These are phyloP conservation scores for Halophytophthora batemanensis DNA, from an alignment of 352 stramenopile genomes.

Conservation along the genomic window DNA sequence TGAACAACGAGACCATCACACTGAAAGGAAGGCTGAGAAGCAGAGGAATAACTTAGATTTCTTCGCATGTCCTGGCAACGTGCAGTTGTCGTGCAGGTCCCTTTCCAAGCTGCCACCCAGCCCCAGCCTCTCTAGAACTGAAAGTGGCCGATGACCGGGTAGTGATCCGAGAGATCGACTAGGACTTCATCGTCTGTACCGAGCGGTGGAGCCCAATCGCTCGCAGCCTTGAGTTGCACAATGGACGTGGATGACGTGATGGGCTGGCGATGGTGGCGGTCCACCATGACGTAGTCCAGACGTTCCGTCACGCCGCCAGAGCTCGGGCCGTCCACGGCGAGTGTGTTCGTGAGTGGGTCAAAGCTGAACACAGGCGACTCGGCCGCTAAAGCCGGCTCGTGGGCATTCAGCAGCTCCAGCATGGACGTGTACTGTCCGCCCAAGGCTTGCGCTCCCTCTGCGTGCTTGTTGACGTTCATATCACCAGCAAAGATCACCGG, in stretches of 20 bases:
- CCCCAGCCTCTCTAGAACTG: conserved; percentile 32
- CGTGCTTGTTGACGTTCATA: conserved; percentile 59
- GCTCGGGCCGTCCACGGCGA: conserved; percentile 58
- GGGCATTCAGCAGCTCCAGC: conserved; percentile 36
- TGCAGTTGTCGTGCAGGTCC: too few species aligned
- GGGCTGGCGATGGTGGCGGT: conserved; percentile 32
- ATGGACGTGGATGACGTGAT: conserved; percentile 26
- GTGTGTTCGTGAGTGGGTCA: conserved; percentile 52
- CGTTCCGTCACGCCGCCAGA: conserved; percentile 53
- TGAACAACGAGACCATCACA: too few species aligned
- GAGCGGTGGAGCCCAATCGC: conserved; percentile 26
- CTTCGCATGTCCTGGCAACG: too few species aligned
- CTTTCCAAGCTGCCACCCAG: too few species aligned
- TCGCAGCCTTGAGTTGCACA: conserved; percentile 55
- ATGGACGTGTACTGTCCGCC: conserved; percentile 46
- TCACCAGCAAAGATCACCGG: conserved; percentile 56
- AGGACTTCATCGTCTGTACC: conserved; percentile 26
- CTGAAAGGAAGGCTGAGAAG: too few species aligned
- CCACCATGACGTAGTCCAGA: conserved; percentile 61
- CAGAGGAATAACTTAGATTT: neutral
- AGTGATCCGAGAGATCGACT: conserved; percentile 67
- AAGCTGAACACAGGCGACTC: conserved; percentile 55
- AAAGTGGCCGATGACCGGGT: conserved; percentile 57
- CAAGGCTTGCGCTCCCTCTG: conserved; percentile 10
- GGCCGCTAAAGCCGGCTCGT: conserved; percentile 26